A percentile compares a stretch with the other conserved stretches of the same genome.
Evolutionary conservation across 805 yeast species (phyloP).

Genomic region (Candida oleophila): DNA sequence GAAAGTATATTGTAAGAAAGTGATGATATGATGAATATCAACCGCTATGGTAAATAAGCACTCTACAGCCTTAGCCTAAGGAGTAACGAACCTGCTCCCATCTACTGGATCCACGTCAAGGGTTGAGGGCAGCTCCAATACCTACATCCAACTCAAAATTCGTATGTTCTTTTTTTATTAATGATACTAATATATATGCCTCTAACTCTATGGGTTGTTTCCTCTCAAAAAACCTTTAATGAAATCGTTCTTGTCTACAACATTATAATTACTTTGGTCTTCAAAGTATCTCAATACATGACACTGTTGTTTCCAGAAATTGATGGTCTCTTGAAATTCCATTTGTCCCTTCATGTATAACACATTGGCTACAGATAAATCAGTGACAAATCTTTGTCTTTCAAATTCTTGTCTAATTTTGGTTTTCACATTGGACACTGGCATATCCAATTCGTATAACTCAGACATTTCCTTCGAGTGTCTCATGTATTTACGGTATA

Average conservation of each 20-base stretch:
- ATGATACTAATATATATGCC: conserved; percentile 1
- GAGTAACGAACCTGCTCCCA: no score
- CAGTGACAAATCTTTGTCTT: conserved; percentile 73
- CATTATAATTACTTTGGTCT: conserved; percentile 56
- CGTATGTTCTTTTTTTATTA: background rate
- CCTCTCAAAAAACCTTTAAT: conserved; percentile 75
- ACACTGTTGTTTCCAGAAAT: conserved; percentile 88
- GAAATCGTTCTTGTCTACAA: conserved; percentile 58
- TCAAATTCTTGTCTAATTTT: conserved; percentile 88
- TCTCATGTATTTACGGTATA: conserved; percentile 72
- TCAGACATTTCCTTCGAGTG: conserved; percentile 59
- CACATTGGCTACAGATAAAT: conserved; percentile 63
- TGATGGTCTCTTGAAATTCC: conserved; percentile 86
- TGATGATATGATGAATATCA: background rate
- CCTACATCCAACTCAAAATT: no score
- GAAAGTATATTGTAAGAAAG: background rate
- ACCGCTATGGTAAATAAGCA: no score
- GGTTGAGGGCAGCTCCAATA: no score
- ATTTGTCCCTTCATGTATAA: conserved; percentile 80
- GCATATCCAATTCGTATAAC: conserved; percentile 72
- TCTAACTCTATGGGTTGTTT: conserved; percentile 21
- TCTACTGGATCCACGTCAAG: no score
- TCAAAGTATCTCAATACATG: conserved; percentile 83
- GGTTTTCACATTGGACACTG: conserved; percentile 75
- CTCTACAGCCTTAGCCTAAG: no score